These are phyloP conservation scores for Tricholoma matsutake DNA, from an alignment of 768 basidiomycete genomes.

Conservation along the genomic window DNA sequence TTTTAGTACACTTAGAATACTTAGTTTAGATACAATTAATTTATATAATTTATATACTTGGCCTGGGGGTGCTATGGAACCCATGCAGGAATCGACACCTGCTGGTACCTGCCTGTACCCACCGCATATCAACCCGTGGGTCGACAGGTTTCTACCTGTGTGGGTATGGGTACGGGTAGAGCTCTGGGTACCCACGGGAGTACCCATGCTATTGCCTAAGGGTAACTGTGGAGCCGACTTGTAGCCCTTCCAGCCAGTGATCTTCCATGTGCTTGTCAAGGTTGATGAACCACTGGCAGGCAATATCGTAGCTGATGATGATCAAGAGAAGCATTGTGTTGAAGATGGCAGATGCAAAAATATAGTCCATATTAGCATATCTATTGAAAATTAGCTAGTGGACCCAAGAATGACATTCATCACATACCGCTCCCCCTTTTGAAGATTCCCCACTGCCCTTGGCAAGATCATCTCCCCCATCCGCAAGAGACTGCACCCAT, in stretches of 20 bases:
- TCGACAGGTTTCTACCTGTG: too few relatives aligned
- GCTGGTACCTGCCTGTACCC: too few relatives aligned
- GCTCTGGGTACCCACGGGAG: too few relatives aligned
- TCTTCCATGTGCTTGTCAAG: background rate
- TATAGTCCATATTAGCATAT: constrained; percentile 26
- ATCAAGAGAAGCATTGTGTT: background rate
- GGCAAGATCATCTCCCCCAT: constrained; percentile 20
- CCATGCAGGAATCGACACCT: too few relatives aligned
- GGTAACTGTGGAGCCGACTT: background rate
- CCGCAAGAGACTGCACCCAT: constrained; percentile 21
- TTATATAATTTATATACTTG: too few relatives aligned
- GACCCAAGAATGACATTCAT: background rate
- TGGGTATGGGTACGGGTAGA: too few relatives aligned
- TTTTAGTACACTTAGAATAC: too few relatives aligned
- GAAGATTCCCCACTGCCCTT: too few relatives aligned
- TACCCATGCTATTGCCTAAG: too few relatives aligned
- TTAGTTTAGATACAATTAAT: too few relatives aligned
- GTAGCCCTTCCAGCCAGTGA: background rate
- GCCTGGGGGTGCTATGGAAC: too few relatives aligned
- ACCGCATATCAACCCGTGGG: too few relatives aligned
- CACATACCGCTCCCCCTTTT: constrained; percentile 1
- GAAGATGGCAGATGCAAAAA: constrained; percentile 9
- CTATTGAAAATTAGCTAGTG: constrained; percentile 7
- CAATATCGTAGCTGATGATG: constrained; percentile 24
- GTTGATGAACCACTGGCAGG: constrained; percentile 5